Conservation (phyloP, 1,284 basidiomycete genomes). For the Flammula alnicola region DNA sequence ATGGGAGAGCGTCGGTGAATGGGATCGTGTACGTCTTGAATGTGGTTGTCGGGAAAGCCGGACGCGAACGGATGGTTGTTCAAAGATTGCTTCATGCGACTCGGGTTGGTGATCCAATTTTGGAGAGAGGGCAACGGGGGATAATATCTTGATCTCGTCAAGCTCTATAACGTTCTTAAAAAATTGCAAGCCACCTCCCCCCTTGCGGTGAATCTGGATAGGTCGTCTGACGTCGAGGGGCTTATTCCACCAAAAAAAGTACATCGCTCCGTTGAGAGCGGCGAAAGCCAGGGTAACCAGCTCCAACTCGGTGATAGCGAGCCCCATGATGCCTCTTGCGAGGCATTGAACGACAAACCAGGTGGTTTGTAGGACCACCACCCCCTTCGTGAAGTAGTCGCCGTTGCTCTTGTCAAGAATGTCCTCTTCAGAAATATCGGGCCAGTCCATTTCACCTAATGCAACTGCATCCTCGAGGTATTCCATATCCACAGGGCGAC, state of each 20-base stretch:
- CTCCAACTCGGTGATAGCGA: conserved; percentile 36
- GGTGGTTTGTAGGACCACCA: conserved; percentile 35
- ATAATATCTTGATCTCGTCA: too few relatives aligned
- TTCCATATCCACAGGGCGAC: conserved; percentile 16
- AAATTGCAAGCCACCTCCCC: too few relatives aligned
- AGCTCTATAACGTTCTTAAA: too few relatives aligned
- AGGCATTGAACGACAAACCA: conserved; percentile 36
- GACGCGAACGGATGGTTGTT: too few relatives aligned
- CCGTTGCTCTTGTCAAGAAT: conserved; percentile 41
- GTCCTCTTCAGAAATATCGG: conserved; percentile 28
- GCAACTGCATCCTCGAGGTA: conserved; percentile 10
- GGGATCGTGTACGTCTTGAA: too few relatives aligned
- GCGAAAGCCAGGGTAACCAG: conserved; percentile 35
- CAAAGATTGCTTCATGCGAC: too few relatives aligned
- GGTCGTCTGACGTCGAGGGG: conserved; percentile 32
- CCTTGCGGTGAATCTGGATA: too few relatives aligned
- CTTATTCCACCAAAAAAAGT: conserved; percentile 42
- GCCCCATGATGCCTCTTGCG: conserved; percentile 21
- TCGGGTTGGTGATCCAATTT: too few relatives aligned
- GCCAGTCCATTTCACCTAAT: conserved; percentile 21
- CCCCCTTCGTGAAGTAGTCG: conserved; percentile 34
- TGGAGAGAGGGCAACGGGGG: too few relatives aligned
- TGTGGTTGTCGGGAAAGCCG: too few relatives aligned
- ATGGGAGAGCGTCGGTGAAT: too few relatives aligned
- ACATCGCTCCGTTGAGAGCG: conserved; percentile 29